Evolutionary conservation across 306 rosid species (phyloP).

Genomic region (Medicago arabica): DNA sequence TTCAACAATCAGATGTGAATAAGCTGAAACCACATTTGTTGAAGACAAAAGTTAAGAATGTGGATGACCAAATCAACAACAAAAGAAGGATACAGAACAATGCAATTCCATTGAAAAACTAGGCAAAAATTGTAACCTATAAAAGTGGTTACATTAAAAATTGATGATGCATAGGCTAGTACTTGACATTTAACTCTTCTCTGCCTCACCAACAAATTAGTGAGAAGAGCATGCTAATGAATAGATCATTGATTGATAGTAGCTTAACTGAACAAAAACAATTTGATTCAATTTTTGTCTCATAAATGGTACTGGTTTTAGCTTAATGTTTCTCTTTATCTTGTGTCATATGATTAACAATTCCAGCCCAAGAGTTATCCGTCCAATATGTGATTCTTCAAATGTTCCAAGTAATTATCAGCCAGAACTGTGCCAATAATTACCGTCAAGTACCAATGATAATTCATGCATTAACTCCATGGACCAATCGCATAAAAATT

Average conservation of each 20-base stretch:
- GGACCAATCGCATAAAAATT: no score
- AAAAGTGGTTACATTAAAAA: constrained; percentile 16
- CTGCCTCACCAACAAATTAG: constrained; percentile 29
- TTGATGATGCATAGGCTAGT: constrained; percentile 29
- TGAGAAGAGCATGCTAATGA: constrained; percentile 30
- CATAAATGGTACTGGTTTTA: not conserved
- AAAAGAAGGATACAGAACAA: constrained; percentile 48
- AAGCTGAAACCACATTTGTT: constrained; percentile 77
- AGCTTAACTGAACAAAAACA: constrained; percentile 25
- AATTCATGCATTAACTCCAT: no score
- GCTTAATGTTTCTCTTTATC: constrained; percentile 2
- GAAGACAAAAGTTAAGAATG: constrained; percentile 59
- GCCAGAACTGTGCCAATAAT: no score
- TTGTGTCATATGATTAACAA: not conserved
- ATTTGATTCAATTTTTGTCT: constrained; percentile 48
- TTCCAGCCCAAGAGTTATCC: no score
- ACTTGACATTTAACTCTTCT: constrained; percentile 25
- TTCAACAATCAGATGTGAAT: constrained; percentile 73
- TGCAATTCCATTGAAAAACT: constrained; percentile 45
- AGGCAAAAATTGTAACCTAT: constrained; percentile 47
- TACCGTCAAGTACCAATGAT: no score
- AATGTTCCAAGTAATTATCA: no score
- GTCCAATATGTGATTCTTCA: no score
- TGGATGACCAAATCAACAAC: constrained; percentile 38
- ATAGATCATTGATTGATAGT: constrained; percentile 33